Evolutionary conservation across 805 yeast genomes (phyloP).

Genomic region (Saccharomyces jurei): DNA sequence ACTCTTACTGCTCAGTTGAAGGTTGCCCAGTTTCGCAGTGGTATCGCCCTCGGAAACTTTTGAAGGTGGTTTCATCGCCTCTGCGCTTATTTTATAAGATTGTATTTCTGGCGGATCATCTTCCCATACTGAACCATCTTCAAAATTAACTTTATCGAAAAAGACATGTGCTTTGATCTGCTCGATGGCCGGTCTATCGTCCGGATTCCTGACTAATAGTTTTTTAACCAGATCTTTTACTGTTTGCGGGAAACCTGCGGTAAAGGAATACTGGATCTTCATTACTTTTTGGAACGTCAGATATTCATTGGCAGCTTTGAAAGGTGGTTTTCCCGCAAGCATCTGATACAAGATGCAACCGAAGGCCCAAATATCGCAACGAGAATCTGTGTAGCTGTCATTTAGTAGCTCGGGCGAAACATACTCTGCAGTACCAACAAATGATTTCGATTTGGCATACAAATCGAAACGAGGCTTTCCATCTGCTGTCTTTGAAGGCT

Average conservation of each 20-base stretch:
- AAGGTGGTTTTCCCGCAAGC: conserved; percentile 84
- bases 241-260: conserved; percentile 71
- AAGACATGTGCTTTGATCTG: conserved; percentile 54
- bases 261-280: conserved; percentile 66
- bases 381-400: conserved; percentile 71
- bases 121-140: conserved; percentile 49
- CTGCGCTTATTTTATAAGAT: conserved; percentile 65
- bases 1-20: background rate
- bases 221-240: conserved; percentile 61
- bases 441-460: conserved; percentile 63
- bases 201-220: conserved; percentile 54
- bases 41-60: conserved; percentile 23
- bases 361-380: conserved; percentile 96
- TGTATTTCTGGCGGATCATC: conserved; percentile 50
- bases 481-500: conserved; percentile 32
- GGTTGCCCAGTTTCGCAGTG: background rate
- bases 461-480: conserved; percentile 43
- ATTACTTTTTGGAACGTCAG: conserved; percentile 70
- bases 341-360: conserved; percentile 90
- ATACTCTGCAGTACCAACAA: conserved; percentile 76
- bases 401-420: conserved; percentile 71
- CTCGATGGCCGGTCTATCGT: conserved; percentile 46
- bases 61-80: conserved; percentile 67
- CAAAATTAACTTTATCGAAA: conserved; percentile 46
- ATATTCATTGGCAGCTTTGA: conserved; percentile 71